Evolutionary conservation across 768 basidiomycete species (phyloP), one percentile per base, ranked within the genome.

Genomic region (Neoboletus brunneissimus): DNA sequence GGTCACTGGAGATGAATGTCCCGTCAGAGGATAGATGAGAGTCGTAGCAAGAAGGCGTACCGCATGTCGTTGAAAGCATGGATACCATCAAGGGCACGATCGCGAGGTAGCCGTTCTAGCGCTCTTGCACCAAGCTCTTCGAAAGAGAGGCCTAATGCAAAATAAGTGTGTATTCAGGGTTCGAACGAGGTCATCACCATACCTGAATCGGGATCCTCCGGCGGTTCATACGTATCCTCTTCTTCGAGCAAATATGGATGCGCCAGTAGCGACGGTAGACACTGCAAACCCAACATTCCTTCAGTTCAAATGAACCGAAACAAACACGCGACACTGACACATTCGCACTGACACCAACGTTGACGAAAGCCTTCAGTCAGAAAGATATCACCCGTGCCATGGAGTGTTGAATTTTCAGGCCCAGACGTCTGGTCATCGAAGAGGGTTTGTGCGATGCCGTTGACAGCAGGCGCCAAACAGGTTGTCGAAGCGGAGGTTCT

Each of bases 61-160:
- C 88, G 79, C 89, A 94, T 87, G 54, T 80, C 76, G 62, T 92
- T 91, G 73, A 89, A 93, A 5, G 89, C 91, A 54, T 84, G 82
- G 23, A 93, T 91, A 1, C 91, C 88, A 62, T 94, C 88, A 53
- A 94, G 82, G 6, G 90, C 89, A 53, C 79, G 83, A 48, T 91
- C 91, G 54, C 91, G 85, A 35, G 91, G 91, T 29, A 93, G 67
- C 49, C 81, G 79, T 53, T 80, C 76, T 10, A 94, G 73, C 1
- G 91, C 91, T 48, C 91, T 86, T 76, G 91, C 78, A 12, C 91
- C 91, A 6, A 94, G 79, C 66, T 91, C 89, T 68, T 93, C 91
- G 34, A 94, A 73, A 18, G 91, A 89, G 48, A 91, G 74, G 25
- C 83, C 91, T 90, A 34, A 10, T 55, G 53, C 22, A 6, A 32